phyloP scores from a whole-genome alignment of 148 eudicot species.

The Chenopodium album region DNA sequence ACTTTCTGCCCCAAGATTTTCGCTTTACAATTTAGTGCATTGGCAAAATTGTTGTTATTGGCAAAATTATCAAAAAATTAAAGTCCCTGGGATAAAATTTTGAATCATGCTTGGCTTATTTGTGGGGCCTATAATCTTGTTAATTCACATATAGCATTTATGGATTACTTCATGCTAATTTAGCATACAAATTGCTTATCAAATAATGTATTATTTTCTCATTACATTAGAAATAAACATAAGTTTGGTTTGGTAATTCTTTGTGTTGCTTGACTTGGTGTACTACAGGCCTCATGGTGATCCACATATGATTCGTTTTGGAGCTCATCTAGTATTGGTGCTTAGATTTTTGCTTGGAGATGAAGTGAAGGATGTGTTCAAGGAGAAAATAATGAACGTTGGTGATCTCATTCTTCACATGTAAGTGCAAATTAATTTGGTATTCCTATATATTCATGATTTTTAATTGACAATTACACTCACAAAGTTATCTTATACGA shows the following conservation, averaged over 20 bases:
- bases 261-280: constrained; percentile 13
- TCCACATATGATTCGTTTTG: constrained; percentile 95
- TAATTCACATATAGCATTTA: not conserved
- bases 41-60: not conserved
- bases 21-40: not conserved
- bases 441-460: not conserved
- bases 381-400: constrained; percentile 84
- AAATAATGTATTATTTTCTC: not conserved
- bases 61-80: too few relatives aligned
- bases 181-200: not conserved
- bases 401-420: constrained; percentile 97
- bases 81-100: not conserved
- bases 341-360: constrained; percentile 76
- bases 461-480: not conserved
- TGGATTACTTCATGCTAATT: not conserved
- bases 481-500: too few relatives aligned
- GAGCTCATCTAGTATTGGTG: constrained; percentile 91
- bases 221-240: not conserved
- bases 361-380: constrained; percentile 70
- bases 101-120: not conserved
- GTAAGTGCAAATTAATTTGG: constrained; percentile 41
- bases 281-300: constrained; percentile 66
- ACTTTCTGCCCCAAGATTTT: too few relatives aligned
- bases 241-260: not conserved
- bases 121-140: not conserved